Percentiles rank a stretch among this genome's conserved stretches.
Conservation (phyloP, 2,329 filamentous ascomycete species). For the Penicillium vulpinum region DNA sequence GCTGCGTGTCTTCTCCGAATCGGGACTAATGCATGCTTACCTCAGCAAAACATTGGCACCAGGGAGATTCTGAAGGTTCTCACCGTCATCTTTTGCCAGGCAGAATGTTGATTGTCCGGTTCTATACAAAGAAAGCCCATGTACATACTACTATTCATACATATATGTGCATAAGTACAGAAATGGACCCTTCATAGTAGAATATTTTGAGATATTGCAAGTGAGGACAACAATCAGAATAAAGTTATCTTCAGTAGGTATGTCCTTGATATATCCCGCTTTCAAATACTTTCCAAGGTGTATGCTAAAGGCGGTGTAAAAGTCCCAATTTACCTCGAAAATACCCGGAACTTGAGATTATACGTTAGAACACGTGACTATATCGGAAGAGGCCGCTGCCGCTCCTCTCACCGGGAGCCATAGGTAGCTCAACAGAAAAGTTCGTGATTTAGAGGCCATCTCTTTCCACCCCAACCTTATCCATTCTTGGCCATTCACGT, state of each 20-base stretch:
- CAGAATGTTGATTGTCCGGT: neutral
- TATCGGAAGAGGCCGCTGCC: conserved; percentile 32
- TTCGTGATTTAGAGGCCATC: conserved; percentile 32
- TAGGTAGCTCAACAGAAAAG: conserved; percentile 44
- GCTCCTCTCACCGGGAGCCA: conserved; percentile 34
- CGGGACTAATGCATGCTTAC: conserved; percentile 27
- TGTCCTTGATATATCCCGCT: too few species aligned
- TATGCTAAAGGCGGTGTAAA: neutral
- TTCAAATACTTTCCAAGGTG: neutral
- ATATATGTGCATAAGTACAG: neutral
- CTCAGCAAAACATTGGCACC: neutral
- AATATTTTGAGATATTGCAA: rapidly evolving
- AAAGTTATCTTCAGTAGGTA: neutral
- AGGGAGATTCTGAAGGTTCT: neutral
- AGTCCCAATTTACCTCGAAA: neutral
- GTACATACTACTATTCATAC: too few species aligned
- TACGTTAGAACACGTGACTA: conserved; percentile 21
- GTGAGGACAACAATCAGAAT: too few species aligned
- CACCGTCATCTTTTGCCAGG: neutral
- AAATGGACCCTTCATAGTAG: too few species aligned
- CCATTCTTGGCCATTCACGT: conserved; percentile 27
- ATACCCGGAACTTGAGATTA: neutral
- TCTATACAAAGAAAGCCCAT: neutral
- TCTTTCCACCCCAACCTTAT: conserved; percentile 33
- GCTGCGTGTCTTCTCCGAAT: conserved; percentile 35